Conservation (phyloP, 164 flowering plant species). For the Sextonia rubra region DNA sequence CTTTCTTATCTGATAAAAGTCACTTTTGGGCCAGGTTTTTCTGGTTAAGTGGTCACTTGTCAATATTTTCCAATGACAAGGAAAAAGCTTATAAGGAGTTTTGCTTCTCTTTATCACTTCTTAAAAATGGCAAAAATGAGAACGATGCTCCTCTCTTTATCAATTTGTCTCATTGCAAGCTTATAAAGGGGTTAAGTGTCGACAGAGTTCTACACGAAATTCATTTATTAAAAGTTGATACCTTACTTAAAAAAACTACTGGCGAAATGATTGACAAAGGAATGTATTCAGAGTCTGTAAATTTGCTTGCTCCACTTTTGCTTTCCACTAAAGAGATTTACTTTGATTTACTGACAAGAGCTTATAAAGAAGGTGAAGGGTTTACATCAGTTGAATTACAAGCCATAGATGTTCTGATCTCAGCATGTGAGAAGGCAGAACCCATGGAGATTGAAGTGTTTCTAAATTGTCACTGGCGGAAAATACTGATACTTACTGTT, state of each 20-base stretch:
- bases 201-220: slow-evolving; percentile 69
- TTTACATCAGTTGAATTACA: slow-evolving; percentile 53
- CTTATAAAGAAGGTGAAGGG: slow-evolving; percentile 35
- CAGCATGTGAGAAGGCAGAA: slow-evolving; percentile 60
- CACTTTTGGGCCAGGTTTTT: slow-evolving; percentile 78
- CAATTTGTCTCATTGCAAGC: slow-evolving; percentile 57
- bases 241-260: slow-evolving; percentile 42
- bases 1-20: slow-evolving; percentile 28
- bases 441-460: slow-evolving; percentile 48
- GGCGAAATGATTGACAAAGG: slow-evolving; percentile 63
- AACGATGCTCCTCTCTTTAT: slow-evolving; percentile 31
- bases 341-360: slow-evolving; percentile 30
- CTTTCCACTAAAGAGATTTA: slow-evolving; percentile 49
- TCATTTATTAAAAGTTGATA: slow-evolving; percentile 57
- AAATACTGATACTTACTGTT: slow-evolving; percentile 58
- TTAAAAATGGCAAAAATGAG: slow-evolving; percentile 32
- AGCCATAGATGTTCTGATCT: slow-evolving; percentile 65
- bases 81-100: slow-evolving; percentile 69
- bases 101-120: slow-evolving; percentile 47
- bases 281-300: slow-evolving; percentile 59
- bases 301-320: slow-evolving; percentile 68
- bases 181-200: slow-evolving; percentile 45
- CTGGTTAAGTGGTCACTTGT: slow-evolving; percentile 83
- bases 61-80: slow-evolving; percentile 57
- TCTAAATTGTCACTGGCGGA: slow-evolving; percentile 60